These are phyloP conservation scores for Alnus rubra DNA, from an alignment of 306 rosid species.

Conservation along the genomic window DNA sequence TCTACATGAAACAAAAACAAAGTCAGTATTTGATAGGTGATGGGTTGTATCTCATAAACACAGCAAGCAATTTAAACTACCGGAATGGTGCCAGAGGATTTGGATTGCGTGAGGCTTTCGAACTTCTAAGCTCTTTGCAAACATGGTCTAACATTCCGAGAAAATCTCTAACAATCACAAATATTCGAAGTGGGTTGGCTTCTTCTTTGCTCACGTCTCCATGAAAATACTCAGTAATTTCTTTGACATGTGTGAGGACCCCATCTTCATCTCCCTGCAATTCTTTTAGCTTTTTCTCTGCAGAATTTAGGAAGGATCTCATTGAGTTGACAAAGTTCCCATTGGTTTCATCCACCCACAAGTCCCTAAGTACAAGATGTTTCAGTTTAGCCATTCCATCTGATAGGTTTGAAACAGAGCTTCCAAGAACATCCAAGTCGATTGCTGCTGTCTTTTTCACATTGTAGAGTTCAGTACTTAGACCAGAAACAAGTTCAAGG, in stretches of 20 bases:
- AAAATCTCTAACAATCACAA: slow-evolving; percentile 94
- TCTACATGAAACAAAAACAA: slow-evolving; percentile 8
- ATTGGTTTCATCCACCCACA: slow-evolving; percentile 43
- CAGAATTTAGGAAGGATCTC: slow-evolving; percentile 53
- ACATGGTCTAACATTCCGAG: slow-evolving; percentile 85
- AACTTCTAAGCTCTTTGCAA: slow-evolving; percentile 83
- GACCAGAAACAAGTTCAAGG: slow-evolving; percentile 77
- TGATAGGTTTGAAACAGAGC: slow-evolving; percentile 61
- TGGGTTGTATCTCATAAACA: slow-evolving; percentile 8
- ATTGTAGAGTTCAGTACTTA: slow-evolving; percentile 82
- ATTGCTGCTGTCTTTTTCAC: slow-evolving; percentile 84
- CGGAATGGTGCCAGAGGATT: slow-evolving; percentile 82
- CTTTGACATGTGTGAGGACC: slow-evolving; percentile 66
- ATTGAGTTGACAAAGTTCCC: slow-evolving; percentile 44
- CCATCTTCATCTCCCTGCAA: slow-evolving; percentile 67
- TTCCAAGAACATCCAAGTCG: slow-evolving; percentile 79
- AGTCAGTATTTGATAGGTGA: neutral
- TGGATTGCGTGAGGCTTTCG: slow-evolving; percentile 48
- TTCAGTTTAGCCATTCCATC: slow-evolving; percentile 56
- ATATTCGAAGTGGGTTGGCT: slow-evolving; percentile 69
- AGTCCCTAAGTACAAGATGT: slow-evolving; percentile 40
- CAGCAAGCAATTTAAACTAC: slow-evolving; percentile 21
- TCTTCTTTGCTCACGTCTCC: slow-evolving; percentile 89
- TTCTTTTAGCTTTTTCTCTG: slow-evolving; percentile 51
- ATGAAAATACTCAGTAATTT: slow-evolving; percentile 87